A percentile compares a stretch with the other conserved stretches of the same genome.
Evolutionary conservation across 1,139 yeast genomes (phyloP).

Genomic region (Pichia sp.): DNA sequence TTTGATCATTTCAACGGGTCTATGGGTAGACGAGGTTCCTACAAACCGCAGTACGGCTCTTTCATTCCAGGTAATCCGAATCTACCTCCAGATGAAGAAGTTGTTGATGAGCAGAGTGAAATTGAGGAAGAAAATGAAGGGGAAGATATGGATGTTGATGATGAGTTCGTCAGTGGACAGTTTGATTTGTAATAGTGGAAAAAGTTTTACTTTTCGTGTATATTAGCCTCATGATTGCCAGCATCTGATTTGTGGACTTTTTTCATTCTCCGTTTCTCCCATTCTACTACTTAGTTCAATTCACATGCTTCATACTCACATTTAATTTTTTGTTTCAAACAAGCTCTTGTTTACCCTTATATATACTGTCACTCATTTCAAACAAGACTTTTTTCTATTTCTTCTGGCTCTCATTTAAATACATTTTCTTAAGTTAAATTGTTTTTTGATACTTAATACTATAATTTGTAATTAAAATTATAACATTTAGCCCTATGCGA

Average conservation of each 20-base stretch:
- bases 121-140: conserved; percentile 52
- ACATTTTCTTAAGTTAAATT: background rate
- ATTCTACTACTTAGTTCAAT: background rate
- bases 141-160: conserved; percentile 48
- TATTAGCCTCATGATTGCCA: background rate
- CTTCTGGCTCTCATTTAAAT: background rate
- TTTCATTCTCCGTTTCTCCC: background rate
- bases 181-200: conserved; percentile 56
- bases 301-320: background rate
- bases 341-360: background rate
- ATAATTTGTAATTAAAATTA: no score
- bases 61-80: conserved; percentile 76
- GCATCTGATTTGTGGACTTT: background rate
- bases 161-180: conserved; percentile 85
- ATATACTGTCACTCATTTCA: background rate
- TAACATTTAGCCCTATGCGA: background rate
- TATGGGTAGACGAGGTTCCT: conserved; percentile 36
- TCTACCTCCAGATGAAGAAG: conserved; percentile 78
- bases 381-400: background rate
- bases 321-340: background rate
- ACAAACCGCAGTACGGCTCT: conserved; percentile 52
- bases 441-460: background rate
- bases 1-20: conserved; percentile 64
- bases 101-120: conserved; percentile 67
- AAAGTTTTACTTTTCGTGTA: background rate